Base-by-base conservation (phyloP, 129 eudicot species). In the Flaveria robusta region DNA sequence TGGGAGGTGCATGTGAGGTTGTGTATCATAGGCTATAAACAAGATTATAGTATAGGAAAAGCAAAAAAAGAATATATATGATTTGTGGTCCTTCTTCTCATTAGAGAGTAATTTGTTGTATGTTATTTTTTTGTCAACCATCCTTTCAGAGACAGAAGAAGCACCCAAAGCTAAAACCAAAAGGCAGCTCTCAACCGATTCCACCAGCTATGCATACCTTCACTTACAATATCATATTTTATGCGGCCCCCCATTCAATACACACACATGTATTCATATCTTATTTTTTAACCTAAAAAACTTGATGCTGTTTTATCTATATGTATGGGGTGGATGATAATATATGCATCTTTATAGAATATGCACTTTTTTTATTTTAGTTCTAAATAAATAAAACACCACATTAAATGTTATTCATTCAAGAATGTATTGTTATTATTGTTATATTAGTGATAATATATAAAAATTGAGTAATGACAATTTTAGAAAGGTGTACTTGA, bases 91-190 rank as follows among this genome's bases (percentile, higher is more conserved):
- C 86, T 74, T 52, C 22, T 66, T 71, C 45, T 71, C 71, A 70
- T 65, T 78, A 81, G 75, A 55, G 39, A 74, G 62, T 73, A 45
- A 49, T 75, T 74, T 81, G 88, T 79, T 46, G 52, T 50, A 81
- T 77, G 73, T 50, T 78, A 65, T 70, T 59, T 74, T 74, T 70
- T 72, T 79, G 74, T 79, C 75, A 72, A 72, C 75, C 50, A 80
- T 81, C 64, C 70, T 66, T 41, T 76, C 83, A 81, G 46, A 64
- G 79, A 75, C 89, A 77, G 79, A 85, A 80, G 76, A 88, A 82
- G 68, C 77, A 77, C 82, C 81, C 93, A 79, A 81, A 62, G 86
- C 90, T 86, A 83, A 73, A 85, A 80, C 83, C 93, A 88, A 85
- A 86, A 87, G 59, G 85, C 81, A 62, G 79, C 86, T 81, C 86